Evolutionary conservation across 306 rosid genomes (phyloP).

Genomic region (Potentilla sterilis): DNA sequence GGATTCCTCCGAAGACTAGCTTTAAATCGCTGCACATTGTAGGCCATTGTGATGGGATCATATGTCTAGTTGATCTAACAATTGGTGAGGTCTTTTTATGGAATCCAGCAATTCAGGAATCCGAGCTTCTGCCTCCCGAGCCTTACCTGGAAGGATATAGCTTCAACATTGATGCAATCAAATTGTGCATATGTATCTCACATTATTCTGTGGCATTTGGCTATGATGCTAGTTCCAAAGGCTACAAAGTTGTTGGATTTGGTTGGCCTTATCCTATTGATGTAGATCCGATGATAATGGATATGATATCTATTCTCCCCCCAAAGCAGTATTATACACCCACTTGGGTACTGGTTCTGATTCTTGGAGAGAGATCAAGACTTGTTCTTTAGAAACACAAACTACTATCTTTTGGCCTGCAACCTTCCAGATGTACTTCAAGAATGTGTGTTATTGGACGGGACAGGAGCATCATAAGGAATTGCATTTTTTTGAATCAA

Average conservation of each 20-base stretch:
- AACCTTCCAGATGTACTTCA: background rate
- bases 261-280: background rate
- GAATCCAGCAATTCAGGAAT: slow-evolving; percentile 12
- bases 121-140: background rate
- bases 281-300: background rate
- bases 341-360: too few relatives aligned
- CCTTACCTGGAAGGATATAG: background rate
- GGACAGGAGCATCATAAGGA: background rate
- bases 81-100: background rate
- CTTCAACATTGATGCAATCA: too few relatives aligned
- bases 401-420: too few relatives aligned
- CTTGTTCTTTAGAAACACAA: too few relatives aligned
- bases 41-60: slow-evolving; percentile 11
- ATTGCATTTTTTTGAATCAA: background rate
- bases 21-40: background rate
- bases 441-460: slow-evolving; percentile 4
- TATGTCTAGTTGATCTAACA: background rate
- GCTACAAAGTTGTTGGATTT: background rate
- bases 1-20: background rate
- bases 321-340: too few relatives aligned
- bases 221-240: background rate
- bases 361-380: too few relatives aligned
- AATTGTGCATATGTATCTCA: too few relatives aligned
- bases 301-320: background rate
- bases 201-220: background rate